phyloP scores from a whole-genome alignment of 768 basidiomycete species.

The Auriscalpium vulgare region DNA sequence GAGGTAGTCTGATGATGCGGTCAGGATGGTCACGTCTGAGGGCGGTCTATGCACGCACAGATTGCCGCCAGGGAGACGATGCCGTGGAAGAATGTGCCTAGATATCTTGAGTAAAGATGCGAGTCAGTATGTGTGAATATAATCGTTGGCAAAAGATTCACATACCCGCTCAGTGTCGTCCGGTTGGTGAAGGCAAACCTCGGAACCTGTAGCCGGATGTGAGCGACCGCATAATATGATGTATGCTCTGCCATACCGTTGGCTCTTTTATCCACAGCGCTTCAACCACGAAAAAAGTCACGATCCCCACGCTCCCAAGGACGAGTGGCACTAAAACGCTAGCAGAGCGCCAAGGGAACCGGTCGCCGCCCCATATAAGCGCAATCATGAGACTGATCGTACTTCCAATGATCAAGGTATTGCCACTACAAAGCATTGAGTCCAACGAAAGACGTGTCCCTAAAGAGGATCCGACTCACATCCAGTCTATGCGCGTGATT shows the following conservation, averaged over 20 bases:
- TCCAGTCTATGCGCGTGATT: not conserved
- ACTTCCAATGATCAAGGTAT: conserved; percentile 17
- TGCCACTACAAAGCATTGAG: conserved; percentile 11
- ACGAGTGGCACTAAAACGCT: conserved; percentile 24
- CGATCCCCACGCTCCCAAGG: conserved; percentile 20
- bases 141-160: not conserved
- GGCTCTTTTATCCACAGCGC: conserved; percentile 2
- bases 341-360: conserved; percentile 22
- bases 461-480: not conserved
- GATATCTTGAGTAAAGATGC: conserved; percentile 2
- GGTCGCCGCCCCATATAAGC: conserved; percentile 20
- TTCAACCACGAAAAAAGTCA: conserved; percentile 21
- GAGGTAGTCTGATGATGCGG: conserved; percentile 13
- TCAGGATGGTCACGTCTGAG: too few species aligned
- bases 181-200: conserved; percentile 16
- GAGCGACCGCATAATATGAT: not conserved
- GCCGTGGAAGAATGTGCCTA: conserved; percentile 6
- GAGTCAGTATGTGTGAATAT: not conserved
- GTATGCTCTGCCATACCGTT: not conserved
- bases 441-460: not conserved
- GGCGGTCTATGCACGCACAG: conserved; percentile 3
- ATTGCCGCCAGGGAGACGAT: conserved; percentile 10
- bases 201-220: too few species aligned
- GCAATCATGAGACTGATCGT: conserved; percentile 18
- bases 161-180: conserved; percentile 17